These are phyloP conservation scores for Ophiostoma ips DNA, from an alignment of 2,329 filamentous ascomycete genomes.

Conservation along the genomic window DNA sequence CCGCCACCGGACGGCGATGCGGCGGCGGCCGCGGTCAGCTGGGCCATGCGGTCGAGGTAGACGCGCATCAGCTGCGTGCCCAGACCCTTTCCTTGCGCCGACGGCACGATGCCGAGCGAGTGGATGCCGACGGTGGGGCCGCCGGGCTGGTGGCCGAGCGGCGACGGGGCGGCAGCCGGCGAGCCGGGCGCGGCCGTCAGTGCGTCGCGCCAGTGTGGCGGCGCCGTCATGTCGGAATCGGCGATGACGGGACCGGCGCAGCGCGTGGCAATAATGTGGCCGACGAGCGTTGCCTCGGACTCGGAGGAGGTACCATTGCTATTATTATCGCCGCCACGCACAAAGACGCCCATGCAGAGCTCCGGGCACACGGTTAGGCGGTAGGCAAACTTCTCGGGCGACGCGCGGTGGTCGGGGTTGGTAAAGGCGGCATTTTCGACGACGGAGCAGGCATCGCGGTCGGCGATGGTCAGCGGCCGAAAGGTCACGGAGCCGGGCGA, in stretches of 20 bases:
- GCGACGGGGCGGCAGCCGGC: slow-evolving; percentile 61
- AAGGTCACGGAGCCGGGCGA: slow-evolving; percentile 31
- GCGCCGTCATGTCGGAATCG: slow-evolving; percentile 64
- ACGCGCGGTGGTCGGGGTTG: slow-evolving; percentile 34
- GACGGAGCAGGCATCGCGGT: slow-evolving; percentile 45
- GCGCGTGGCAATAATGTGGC: slow-evolving; percentile 64
- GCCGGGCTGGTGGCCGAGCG: slow-evolving; percentile 53
- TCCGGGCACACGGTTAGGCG: slow-evolving; percentile 62
- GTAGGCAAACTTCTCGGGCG: slow-evolving; percentile 53
- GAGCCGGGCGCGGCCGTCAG: slow-evolving; percentile 27
- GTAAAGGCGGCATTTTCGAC: slow-evolving; percentile 42
- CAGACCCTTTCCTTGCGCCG: slow-evolving; percentile 59
- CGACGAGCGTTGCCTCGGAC: slow-evolving; percentile 44
- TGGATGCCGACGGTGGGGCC: slow-evolving; percentile 70
- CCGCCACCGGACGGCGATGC: slow-evolving; percentile 27
- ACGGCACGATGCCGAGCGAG: slow-evolving; percentile 65
- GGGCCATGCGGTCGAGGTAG: slow-evolving; percentile 60
- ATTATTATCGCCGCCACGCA: neutral
- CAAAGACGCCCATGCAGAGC: slow-evolving; percentile 65
- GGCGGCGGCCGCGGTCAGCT: slow-evolving; percentile 41
- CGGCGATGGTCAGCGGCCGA: slow-evolving; percentile 54
- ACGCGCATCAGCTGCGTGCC: slow-evolving; percentile 61
- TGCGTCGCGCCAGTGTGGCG: slow-evolving; percentile 45
- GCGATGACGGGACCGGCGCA: slow-evolving; percentile 49
- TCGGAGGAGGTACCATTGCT: too few relatives aligned